These are phyloP conservation scores for Aegle marmelos DNA, from an alignment of 345 rosid species.

Conservation along the genomic window DNA sequence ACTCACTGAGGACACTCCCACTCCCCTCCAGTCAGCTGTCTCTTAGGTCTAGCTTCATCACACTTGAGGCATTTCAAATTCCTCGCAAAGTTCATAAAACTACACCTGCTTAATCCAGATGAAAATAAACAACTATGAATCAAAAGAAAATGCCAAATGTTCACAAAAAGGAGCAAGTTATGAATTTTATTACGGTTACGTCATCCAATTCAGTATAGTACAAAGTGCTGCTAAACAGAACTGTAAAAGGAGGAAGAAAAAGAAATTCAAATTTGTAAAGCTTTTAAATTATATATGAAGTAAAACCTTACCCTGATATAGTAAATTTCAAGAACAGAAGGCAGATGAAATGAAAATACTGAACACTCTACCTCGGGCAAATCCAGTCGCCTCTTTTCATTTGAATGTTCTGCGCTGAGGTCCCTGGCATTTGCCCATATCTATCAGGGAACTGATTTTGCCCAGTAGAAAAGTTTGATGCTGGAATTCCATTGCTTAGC, in stretches of 20 bases:
- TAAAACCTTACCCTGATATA: not conserved
- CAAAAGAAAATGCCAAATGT: not conserved
- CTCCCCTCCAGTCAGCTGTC: constrained; percentile 83
- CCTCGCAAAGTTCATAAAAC: constrained; percentile 88
- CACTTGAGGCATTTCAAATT: constrained; percentile 88
- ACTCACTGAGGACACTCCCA: constrained; percentile 99
- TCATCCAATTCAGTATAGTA: not conserved
- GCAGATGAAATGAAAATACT: not conserved
- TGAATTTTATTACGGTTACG: not conserved
- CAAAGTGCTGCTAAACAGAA: not conserved
- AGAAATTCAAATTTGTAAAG: not conserved
- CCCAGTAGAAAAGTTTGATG: constrained; percentile 21
- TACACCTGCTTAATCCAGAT: constrained; percentile 63
- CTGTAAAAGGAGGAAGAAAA: constrained; percentile 1
- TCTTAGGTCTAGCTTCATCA: constrained; percentile 77
- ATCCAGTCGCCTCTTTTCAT: constrained; percentile 97
- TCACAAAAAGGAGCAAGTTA: not conserved
- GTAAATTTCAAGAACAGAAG: not conserved
- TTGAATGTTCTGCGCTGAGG: constrained; percentile 47
- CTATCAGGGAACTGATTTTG: constrained; percentile 40
- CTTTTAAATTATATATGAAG: not conserved
- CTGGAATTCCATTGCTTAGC: constrained; percentile 33
- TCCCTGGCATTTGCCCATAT: constrained; percentile 40
- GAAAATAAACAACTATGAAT: constrained; percentile 5
- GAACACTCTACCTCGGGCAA: constrained; percentile 61